phyloP scores from a whole-genome alignment of 2,329 filamentous ascomycete genomes.

The Trichoderma koningiopsis region DNA sequence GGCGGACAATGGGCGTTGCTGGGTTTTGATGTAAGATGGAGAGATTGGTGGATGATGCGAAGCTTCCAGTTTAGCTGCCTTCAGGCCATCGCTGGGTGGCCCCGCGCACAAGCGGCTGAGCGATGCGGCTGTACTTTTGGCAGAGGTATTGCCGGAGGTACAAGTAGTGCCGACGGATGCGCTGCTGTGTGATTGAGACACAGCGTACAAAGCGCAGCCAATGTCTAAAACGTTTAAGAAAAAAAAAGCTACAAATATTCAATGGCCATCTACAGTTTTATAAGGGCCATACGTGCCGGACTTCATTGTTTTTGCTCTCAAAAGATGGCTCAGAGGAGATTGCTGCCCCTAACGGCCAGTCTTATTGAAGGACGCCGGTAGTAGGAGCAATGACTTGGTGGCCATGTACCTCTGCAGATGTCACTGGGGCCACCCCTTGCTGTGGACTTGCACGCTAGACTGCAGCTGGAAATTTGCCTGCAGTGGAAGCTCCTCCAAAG shows the following conservation, averaged over 20 bases:
- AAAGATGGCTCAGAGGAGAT: background rate
- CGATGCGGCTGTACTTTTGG: background rate
- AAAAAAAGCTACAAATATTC: too few species aligned
- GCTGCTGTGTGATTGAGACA: background rate
- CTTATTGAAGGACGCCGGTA: background rate
- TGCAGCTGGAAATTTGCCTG: constrained; percentile 11
- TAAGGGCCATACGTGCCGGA: background rate
- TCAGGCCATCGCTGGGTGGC: constrained; percentile 1
- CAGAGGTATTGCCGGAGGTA: constrained; percentile 5
- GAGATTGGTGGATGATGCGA: constrained; percentile 23
- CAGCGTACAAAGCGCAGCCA: background rate
- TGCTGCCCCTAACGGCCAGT: too few species aligned
- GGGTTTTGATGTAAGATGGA: constrained; percentile 4
- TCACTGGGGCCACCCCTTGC: constrained; percentile 5
- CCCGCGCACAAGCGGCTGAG: constrained; percentile 13
- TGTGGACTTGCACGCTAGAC: constrained; percentile 13
- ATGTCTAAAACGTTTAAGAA: background rate
- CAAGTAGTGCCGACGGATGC: constrained; percentile 5
- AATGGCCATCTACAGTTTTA: background rate
- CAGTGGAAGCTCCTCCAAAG: constrained; percentile 8
- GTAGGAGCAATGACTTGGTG: background rate
- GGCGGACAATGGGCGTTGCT: constrained; percentile 7
- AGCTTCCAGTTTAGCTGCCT: constrained; percentile 10
- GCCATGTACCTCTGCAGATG: constrained; percentile 1
- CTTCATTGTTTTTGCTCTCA: background rate